Base-by-base conservation (phyloP, 768 basidiomycete genomes). In the Pisolithus sp. region DNA sequence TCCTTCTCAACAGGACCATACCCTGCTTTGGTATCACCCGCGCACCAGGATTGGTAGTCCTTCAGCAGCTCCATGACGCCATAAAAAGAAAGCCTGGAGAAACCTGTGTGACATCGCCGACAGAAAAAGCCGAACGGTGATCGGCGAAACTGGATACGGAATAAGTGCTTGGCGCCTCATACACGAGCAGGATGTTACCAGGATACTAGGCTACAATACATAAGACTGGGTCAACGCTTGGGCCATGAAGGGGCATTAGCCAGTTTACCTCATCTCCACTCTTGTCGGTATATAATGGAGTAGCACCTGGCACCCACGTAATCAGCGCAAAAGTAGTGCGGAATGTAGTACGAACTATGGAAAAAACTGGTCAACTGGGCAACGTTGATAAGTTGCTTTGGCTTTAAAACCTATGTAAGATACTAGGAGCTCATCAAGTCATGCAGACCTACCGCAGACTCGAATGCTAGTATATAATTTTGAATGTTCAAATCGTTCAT, bases 51-150 rank as follows among this genome's bases (percentile, higher is more conserved):
- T 52, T 77, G 72, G 59, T 86, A 89, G 60, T 90, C 83, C 45
- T 70, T 67, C 57, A 82, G 81, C 34, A 92, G 74, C 57, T 80
- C 79, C 47, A 77, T 72, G n/a, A 86, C 73, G 10, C 85, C 88
- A 44, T 77, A 75, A 57, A 85, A 90, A 0, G 89, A 87, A 3
- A 93, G 71, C 62, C 91, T 91, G 58, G 78, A 62, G 66, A 85
- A 91, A 58, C 78, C 83, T 46, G 89, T 75, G 54, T 77, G 83
- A 62, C 86, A 89, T 38, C 90, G 77, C 44, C 89, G 84, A 57
- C 79, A 82, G 61, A 91, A 92, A 59, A 81, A 88, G 2, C 89
- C 91, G 64, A 91, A 87, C 20, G 88, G 68, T 2, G 90, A 92
- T 18, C 86, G 82, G 24, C 86, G 81, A 48, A 73, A 74, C 89